Conservation (phyloP, 2,329 filamentous ascomycete species). For the Akanthomyces dipterigenus region DNA sequence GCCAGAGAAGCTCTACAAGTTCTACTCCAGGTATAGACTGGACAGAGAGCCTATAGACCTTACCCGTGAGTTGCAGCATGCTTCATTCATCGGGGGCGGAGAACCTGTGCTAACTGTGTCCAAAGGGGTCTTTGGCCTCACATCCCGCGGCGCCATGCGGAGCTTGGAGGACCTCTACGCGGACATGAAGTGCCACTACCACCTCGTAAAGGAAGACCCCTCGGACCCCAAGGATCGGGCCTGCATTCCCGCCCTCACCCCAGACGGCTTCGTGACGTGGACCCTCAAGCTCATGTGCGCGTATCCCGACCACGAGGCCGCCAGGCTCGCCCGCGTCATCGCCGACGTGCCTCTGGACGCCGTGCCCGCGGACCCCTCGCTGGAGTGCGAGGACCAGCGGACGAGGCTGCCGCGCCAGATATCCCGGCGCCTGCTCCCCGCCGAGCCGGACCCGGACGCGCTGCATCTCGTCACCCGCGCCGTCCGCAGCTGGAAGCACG, state of each 20-base stretch:
- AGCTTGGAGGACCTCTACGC: slow-evolving; percentile 39
- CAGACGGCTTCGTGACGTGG: slow-evolving; percentile 64
- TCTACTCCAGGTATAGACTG: slow-evolving; percentile 63
- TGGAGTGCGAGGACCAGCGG: slow-evolving; percentile 52
- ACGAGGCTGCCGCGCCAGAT: slow-evolving; percentile 76
- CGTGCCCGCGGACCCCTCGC: slow-evolving; percentile 31
- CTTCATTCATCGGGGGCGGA: not conserved
- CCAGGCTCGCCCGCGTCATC: slow-evolving; percentile 62
- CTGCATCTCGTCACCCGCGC: slow-evolving; percentile 55
- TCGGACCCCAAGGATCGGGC: slow-evolving; percentile 42
- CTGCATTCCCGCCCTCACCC: slow-evolving; percentile 57
- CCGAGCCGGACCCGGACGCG: slow-evolving; percentile 45
- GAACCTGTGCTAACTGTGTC: not conserved
- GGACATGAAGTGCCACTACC: slow-evolving; percentile 51
- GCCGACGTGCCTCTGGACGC: slow-evolving; percentile 60
- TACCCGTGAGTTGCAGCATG: slow-evolving; percentile 40
- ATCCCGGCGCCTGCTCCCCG: slow-evolving; percentile 65
- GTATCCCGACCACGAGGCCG: slow-evolving; percentile 68
- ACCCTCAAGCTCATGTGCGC: slow-evolving; percentile 66
- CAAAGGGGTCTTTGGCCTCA: not conserved
- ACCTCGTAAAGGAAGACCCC: slow-evolving; percentile 51
- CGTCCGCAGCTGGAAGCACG: slow-evolving; percentile 39
- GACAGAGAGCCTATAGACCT: slow-evolving; percentile 63
- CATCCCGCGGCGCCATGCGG: not conserved
- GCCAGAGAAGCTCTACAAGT: slow-evolving; percentile 66